These are phyloP conservation scores for Auxenochlorella protothecoides DNA, from an alignment of 139 green algal genomes.

Conservation along the genomic window DNA sequence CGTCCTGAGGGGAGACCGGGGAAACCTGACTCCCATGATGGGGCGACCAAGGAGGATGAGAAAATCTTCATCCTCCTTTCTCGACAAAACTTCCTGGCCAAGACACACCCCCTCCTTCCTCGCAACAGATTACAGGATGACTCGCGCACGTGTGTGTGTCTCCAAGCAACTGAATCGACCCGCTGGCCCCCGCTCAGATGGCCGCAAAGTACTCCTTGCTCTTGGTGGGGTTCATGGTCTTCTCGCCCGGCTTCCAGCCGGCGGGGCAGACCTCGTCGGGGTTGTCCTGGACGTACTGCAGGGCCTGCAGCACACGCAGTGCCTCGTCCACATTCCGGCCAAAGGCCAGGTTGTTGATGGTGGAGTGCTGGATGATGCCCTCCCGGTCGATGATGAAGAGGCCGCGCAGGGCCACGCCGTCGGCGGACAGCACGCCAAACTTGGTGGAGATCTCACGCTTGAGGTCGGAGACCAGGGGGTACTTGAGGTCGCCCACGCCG, in stretches of 20 bases:
- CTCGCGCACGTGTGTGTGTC: too few species aligned
- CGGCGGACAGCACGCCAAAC: conserved; percentile 82
- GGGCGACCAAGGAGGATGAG: too few species aligned
- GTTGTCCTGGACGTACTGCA: conserved; percentile 91
- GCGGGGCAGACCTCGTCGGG: conserved; percentile 90
- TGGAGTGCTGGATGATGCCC: conserved; percentile 91
- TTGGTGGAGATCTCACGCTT: conserved; percentile 75
- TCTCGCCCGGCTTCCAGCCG: conserved; percentile 90
- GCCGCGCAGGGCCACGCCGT: conserved; percentile 79
- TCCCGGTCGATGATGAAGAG: conserved; percentile 95
- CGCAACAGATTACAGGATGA: too few species aligned
- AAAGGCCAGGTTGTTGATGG: conserved; percentile 99
- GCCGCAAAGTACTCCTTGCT: conserved; percentile 55
- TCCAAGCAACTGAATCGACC: too few species aligned
- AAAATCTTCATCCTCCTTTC: too few species aligned
- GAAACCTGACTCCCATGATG: too few species aligned
- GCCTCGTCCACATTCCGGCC: conserved; percentile 95
- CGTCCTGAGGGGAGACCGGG: too few species aligned
- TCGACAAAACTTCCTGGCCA: too few species aligned
- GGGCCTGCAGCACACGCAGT: conserved; percentile 84
- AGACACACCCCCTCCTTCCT: too few species aligned
- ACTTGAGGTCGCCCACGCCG: conserved; percentile 88
- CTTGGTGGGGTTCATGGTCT: conserved; percentile 60
- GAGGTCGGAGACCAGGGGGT: conserved; percentile 95
- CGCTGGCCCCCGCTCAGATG: conserved; percentile 15